Base-by-base conservation (phyloP, 192 early-diverging fungal species). In the Rhizophagus sp. region DNA sequence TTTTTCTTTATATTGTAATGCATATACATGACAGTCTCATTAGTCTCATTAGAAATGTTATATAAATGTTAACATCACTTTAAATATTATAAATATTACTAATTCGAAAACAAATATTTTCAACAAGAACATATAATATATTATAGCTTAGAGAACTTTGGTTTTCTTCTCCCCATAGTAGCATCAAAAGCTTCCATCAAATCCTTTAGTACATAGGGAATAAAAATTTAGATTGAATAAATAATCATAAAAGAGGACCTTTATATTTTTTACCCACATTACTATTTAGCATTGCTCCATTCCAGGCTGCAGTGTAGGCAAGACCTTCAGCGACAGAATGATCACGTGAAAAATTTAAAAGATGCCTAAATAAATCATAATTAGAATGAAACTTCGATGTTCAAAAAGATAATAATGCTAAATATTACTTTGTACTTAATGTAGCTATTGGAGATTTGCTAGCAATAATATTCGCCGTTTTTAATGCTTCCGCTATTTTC, bases 301-400 rank as follows among this genome's bases (percentile, higher is more conserved):
- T 98, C 98, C 98, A 99, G 19, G 95, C 82, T 41, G 90, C 93
- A 39, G 91, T 94, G 83, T 98, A 97, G 15, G 90, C 87, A 41
- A 99, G 88, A 39, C 95, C 94, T 82, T 99, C 96, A 50, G 89
- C 87, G 0, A 97, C 93, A 10, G 92, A 88, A 81, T 99, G 98
- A 84, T 99, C 96, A 74, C 96, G 93, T 49, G 95, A 94, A 84
- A 93, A 95, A 82, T 95, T 97, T 66, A 99, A 89, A 61, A 95
- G 68, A 52, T 94, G 91, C 76, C 90, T 91, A 79, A 6, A 77
- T 25, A 49, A 67, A 66, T 36, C 2, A 68, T 61, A 25, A 62
- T 52, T 65, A 47, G 3, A 36, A 24, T 76, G 24, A 82, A 61
- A 5, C 10, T 30, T 22, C 62, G 2, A 50, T 24, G n/a, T 13